Base-by-base conservation (phyloP, 2,329 filamentous ascomycete genomes). In the Neocucurbitaria cava region DNA sequence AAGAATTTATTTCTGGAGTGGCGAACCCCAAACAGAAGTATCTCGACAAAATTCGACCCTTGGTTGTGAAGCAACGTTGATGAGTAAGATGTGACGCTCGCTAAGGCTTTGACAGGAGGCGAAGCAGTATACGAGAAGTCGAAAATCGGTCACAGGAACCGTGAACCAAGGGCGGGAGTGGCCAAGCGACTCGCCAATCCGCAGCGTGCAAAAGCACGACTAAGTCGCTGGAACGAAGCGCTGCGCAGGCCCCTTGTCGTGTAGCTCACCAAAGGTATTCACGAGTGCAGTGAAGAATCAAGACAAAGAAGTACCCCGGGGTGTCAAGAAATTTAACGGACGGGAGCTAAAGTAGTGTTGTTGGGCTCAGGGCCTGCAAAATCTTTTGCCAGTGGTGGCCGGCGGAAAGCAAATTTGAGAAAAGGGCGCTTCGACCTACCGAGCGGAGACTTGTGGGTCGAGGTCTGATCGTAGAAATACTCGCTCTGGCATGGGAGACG, bases 261-360 rank as follows among this genome's bases (percentile, higher is more conserved):
- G 45, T 52, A 43, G 41, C 54, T 61, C 52, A 63, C 59, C 26
- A 43, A 55, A 38, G 31, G 56, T 36, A 36, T 6, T 21, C 3
- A 3, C 30, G 24, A 5, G 3, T 47, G 42, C 44, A 59, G 50
- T 52, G 53, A 36, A 54, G 35, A 59, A 45, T 60, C 51, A 48
- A 54, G 48, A 56, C 52, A 61, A 61, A 59, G 52, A 44, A 42
- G 30, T n/a, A n/a, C 53, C 49, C 36, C 46, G 58, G 58, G 59
- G 46, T 59, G 49, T 7, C 35, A 38, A 56, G 54, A 54, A 65
- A 67, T 68, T 64, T 63, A 64, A 67, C 49, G 55, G 46, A 58
- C 68, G 69, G 70, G 68, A 72, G 62, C 70, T 72, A 72, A 68
- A 67, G 58, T 70, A 69, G 68, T 64, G 53, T 50, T 63, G n/a